Evolutionary conservation across 1,139 yeast species (phyloP).

Genomic region (Scheffersomyces quercinus): DNA sequence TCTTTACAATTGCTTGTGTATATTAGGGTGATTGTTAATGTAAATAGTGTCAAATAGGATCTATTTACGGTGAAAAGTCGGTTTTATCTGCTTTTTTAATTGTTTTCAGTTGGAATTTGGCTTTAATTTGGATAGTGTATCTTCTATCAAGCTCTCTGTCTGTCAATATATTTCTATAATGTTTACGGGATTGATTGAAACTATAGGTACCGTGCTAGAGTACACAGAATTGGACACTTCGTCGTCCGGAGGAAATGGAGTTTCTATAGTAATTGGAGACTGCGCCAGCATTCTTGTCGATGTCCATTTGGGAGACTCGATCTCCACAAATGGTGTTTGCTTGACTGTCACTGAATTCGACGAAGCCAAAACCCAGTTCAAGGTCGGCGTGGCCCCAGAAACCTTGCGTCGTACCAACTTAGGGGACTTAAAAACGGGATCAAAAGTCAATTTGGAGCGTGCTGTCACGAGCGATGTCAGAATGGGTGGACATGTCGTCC

Average conservation of each 20-base stretch:
- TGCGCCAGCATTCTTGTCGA: slow-evolving; percentile 68
- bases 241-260: slow-evolving; percentile 76
- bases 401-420: slow-evolving; percentile 81
- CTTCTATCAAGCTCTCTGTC: too few relatives aligned
- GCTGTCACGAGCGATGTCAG: slow-evolving; percentile 83
- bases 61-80: too few relatives aligned
- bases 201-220: slow-evolving; percentile 64
- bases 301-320: slow-evolving; percentile 90
- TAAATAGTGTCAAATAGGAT: too few relatives aligned
- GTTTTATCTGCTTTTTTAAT: too few relatives aligned
- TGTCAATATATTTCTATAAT: slow-evolving; percentile 30
- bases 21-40: too few relatives aligned
- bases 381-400: slow-evolving; percentile 92
- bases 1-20: too few relatives aligned
- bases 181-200: slow-evolving; percentile 96
- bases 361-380: slow-evolving; percentile 52
- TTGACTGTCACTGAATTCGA: slow-evolving; percentile 89
- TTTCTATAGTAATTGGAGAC: slow-evolving; percentile 65
- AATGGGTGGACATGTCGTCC: slow-evolving; percentile 96
- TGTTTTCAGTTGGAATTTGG: too few relatives aligned
- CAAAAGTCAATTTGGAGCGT: slow-evolving; percentile 82
- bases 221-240: slow-evolving; percentile 51
- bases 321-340: slow-evolving; percentile 87
- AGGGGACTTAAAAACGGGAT: slow-evolving; percentile 57
- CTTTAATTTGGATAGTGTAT: too few relatives aligned